A percentile compares a stretch with the other conserved stretches of the same genome.
Evolutionary conservation across 2,329 filamentous ascomycete species (phyloP).

Genomic region (Apiospora koreana): DNA sequence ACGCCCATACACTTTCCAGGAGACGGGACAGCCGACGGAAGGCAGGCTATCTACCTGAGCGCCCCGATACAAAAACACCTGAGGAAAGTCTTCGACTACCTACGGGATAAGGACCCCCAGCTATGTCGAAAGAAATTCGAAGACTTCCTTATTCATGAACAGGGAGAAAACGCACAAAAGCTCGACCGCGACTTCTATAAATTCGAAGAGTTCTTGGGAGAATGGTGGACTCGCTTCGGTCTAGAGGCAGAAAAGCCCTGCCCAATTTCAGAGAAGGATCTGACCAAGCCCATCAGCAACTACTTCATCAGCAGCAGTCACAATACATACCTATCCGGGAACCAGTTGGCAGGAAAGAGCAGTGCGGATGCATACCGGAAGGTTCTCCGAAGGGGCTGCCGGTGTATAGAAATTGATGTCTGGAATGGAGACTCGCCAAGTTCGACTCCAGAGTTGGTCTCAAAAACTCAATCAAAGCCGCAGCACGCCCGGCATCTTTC

Average conservation of each 20-base stretch:
- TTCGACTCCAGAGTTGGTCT: constrained; percentile 31
- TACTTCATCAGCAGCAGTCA: constrained; percentile 96
- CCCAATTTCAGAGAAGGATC: constrained; percentile 50
- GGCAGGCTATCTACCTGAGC: constrained; percentile 43
- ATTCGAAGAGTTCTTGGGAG: constrained; percentile 51
- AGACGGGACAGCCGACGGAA: constrained; percentile 20
- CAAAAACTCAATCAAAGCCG: constrained; percentile 38
- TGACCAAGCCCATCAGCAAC: constrained; percentile 72
- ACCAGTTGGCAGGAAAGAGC: constrained; percentile 78
- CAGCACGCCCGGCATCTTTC: constrained; percentile 51
- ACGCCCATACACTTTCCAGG: constrained; percentile 30
- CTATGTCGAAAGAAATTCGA: constrained; percentile 43
- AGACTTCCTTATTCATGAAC: constrained; percentile 50
- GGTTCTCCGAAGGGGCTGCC: constrained; percentile 75
- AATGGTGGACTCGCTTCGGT: constrained; percentile 45
- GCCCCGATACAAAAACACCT: constrained; percentile 51
- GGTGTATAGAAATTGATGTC: constrained; percentile 93
- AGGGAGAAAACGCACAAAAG: constrained; percentile 43
- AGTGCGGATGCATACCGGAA: constrained; percentile 73
- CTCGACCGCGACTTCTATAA: constrained; percentile 44
- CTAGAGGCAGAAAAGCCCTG: constrained; percentile 47
- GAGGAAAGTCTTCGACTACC: constrained; percentile 45
- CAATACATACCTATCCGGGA: constrained; percentile 88
- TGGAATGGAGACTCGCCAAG: constrained; percentile 69
- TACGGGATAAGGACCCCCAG: constrained; percentile 38